A percentile compares a stretch with the other conserved stretches of the same genome.
Conservation (phyloP, 805 yeast genomes). For the Lipomyces chichibuensis region DNA sequence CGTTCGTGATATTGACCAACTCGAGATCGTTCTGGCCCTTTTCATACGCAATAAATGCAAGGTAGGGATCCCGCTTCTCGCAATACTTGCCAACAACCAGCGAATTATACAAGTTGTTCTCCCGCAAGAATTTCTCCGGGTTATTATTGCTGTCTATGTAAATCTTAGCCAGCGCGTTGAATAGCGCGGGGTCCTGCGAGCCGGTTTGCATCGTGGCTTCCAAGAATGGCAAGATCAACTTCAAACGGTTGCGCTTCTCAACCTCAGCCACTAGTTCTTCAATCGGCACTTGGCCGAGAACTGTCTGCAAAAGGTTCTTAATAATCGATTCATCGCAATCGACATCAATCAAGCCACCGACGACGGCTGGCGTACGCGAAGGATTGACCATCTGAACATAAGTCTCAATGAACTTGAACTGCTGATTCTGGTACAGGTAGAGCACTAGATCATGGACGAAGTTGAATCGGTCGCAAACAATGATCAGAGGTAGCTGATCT, state of each 20-base stretch:
- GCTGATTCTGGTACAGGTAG: conserved; percentile 92
- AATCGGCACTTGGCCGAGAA: conserved; percentile 92
- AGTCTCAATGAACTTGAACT: conserved; percentile 94
- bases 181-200: conserved; percentile 85
- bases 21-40: conserved; percentile 93
- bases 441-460: conserved; percentile 92
- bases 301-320: conserved; percentile 77
- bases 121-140: conserved; percentile 94
- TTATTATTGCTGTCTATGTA: conserved; percentile 97
- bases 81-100: conserved; percentile 95
- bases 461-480: conserved; percentile 90
- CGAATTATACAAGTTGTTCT: conserved; percentile 89
- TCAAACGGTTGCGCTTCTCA: conserved; percentile 93
- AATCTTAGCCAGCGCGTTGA: conserved; percentile 93
- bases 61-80: conserved; percentile 97
- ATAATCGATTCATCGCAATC: conserved; percentile 94
- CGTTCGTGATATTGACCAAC: conserved; percentile 88
- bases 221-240: conserved; percentile 86
- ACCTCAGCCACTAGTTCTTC: conserved; percentile 88
- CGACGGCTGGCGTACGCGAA: conserved; percentile 90
- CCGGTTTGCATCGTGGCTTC: conserved; percentile 87
- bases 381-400: conserved; percentile 98
- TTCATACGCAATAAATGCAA: conserved; percentile 96
- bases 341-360: conserved; percentile 94
- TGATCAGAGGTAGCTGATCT: conserved; percentile 93